Percentiles rank a stretch among this genome's conserved stretches.
Evolutionary conservation across 768 basidiomycete genomes (phyloP).

Genomic region (Bullera alba): DNA sequence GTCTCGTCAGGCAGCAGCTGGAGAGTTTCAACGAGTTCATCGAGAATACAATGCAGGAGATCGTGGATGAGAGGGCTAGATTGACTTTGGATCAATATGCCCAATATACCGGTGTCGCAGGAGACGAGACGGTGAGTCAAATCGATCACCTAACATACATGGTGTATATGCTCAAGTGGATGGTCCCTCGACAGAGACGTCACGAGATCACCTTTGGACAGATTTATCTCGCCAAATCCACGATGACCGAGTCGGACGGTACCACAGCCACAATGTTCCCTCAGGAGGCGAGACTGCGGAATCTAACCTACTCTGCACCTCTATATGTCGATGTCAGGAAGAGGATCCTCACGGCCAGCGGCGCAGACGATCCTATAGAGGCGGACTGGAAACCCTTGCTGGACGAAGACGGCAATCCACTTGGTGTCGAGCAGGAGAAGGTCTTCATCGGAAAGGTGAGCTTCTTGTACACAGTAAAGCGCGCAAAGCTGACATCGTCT

Average conservation of each 20-base stretch:
- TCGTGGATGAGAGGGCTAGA: constrained; percentile 93
- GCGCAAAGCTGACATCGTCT: constrained; percentile 2
- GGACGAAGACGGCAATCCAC: constrained; percentile 31
- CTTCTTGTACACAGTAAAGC: background rate
- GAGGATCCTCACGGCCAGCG: constrained; percentile 65
- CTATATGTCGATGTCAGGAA: constrained; percentile 94
- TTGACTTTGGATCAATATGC: constrained; percentile 93
- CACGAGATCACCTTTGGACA: constrained; percentile 97
- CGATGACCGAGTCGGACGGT: constrained; percentile 91
- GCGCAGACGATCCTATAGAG: constrained; percentile 65
- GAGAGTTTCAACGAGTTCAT: constrained; percentile 99
- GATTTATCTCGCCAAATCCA: constrained; percentile 91
- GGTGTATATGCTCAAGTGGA: background rate
- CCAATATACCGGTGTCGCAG: constrained; percentile 84
- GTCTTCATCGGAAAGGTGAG: constrained; percentile 63
- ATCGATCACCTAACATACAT: background rate
- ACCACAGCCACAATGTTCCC: constrained; percentile 89
- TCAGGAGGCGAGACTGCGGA: constrained; percentile 89
- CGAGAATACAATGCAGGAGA: constrained; percentile 98
- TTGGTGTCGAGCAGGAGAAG: constrained; percentile 52
- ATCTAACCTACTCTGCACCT: constrained; percentile 92
- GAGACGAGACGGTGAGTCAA: constrained; percentile 46
- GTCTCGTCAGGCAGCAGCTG: constrained; percentile 93
- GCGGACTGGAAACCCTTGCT: constrained; percentile 56
- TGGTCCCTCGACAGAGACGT: constrained; percentile 68